A percentile compares a stretch with the other conserved stretches of the same genome.
phyloP scores from a whole-genome alignment of 306 rosid genomes.

The Dryas alaskensis region DNA sequence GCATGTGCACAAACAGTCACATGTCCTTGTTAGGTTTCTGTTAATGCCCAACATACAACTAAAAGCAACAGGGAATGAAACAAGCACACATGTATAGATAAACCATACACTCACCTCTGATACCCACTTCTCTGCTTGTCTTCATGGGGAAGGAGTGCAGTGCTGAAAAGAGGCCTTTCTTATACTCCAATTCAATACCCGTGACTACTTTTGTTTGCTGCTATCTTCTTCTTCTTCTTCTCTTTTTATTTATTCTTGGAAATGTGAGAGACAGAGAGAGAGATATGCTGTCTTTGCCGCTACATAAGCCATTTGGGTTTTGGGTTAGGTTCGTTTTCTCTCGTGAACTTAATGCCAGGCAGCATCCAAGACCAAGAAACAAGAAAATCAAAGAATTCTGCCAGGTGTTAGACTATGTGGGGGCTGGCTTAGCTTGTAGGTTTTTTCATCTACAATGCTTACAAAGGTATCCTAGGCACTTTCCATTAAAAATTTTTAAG shows the following conservation, averaged over 20 bases:
- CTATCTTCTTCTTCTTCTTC: neutral
- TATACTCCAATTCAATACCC: slow-evolving; percentile 32
- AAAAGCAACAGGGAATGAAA: slow-evolving; percentile 11
- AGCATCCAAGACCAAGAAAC: neutral
- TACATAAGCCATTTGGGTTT: no score
- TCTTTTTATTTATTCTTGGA: neutral
- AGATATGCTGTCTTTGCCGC: slow-evolving; percentile 20
- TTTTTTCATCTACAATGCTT: no score
- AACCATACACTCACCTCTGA: slow-evolving; percentile 36
- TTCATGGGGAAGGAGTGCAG: slow-evolving; percentile 17
- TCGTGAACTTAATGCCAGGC: slow-evolving; percentile 26
- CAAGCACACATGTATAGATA: neutral
- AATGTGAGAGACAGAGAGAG: slow-evolving; percentile 11
- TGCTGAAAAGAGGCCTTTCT: slow-evolving; percentile 18
- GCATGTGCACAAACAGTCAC: slow-evolving; percentile 34
- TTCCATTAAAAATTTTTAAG: no score
- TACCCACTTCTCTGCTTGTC: slow-evolving; percentile 36
- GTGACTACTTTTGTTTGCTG: slow-evolving; percentile 42
- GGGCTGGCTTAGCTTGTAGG: no score
- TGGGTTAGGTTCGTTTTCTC: slow-evolving; percentile 26
- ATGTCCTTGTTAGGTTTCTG: slow-evolving; percentile 27
- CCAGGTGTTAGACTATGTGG: neutral
- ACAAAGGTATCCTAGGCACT: no score
- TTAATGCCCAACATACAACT: slow-evolving; percentile 20
- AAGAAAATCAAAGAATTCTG: neutral